phyloP scores from a whole-genome alignment of 176 grass and related monocot species.

The Zea mays region DNA sequence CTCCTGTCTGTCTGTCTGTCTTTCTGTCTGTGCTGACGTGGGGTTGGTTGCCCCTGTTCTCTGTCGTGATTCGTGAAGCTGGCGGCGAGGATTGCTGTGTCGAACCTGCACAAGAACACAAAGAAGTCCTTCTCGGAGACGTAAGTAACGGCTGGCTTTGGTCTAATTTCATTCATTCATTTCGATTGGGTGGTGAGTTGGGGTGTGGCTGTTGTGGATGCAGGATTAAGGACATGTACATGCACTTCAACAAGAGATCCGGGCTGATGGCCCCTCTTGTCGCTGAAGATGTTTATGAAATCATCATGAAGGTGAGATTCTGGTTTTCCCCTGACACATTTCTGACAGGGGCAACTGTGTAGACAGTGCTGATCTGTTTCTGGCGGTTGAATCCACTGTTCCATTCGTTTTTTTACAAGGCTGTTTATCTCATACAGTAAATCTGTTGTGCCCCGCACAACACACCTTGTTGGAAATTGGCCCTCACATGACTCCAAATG shows the following conservation, averaged over 20 bases:
- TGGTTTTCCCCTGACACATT: not conserved
- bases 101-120: slow-evolving; percentile 97
- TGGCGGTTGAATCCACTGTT: slow-evolving; percentile 3
- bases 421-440: not conserved
- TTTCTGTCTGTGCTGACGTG: not conserved
- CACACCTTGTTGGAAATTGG: not conserved
- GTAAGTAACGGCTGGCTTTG: slow-evolving; percentile 18
- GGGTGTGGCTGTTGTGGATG: slow-evolving; percentile 13
- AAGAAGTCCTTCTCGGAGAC: slow-evolving; percentile 94
- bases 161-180: not conserved
- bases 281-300: slow-evolving; percentile 79
- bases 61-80: slow-evolving; percentile 42
- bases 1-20: not conserved
- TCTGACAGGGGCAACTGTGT: not conserved
- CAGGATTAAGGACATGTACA: slow-evolving; percentile 88
- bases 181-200: not conserved
- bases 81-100: slow-evolving; percentile 89
- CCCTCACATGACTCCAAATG: not conserved
- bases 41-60: not conserved
- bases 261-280: slow-evolving; percentile 73
- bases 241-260: slow-evolving; percentile 71
- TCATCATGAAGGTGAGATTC: slow-evolving; percentile 83
- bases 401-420: not conserved
- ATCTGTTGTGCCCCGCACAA: not conserved
- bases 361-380: not conserved